A percentile compares a stretch with the other conserved stretches of the same genome.
phyloP scores from a whole-genome alignment of 2,329 filamentous ascomycete genomes.

The Fusarium devonianum region DNA sequence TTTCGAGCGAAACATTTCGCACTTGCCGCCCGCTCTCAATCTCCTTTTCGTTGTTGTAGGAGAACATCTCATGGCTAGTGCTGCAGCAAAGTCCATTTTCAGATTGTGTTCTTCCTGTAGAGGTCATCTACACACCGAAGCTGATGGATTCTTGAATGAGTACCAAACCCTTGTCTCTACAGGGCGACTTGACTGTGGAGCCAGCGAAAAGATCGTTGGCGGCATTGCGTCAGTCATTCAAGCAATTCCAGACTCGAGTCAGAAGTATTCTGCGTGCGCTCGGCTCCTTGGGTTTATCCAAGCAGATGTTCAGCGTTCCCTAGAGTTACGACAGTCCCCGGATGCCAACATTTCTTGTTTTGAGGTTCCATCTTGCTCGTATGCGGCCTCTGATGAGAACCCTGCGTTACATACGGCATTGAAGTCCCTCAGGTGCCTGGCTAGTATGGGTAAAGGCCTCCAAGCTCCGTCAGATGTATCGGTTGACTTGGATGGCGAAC shows the following conservation, averaged over 20 bases:
- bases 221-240: slow-evolving; percentile 80
- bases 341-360: slow-evolving; percentile 34
- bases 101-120: slow-evolving; percentile 80
- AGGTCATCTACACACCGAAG: slow-evolving; percentile 69
- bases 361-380: slow-evolving; percentile 35
- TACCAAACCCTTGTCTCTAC: slow-evolving; percentile 69
- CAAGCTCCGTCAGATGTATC: slow-evolving; percentile 72
- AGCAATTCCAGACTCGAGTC: slow-evolving; percentile 67
- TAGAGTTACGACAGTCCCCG: slow-evolving; percentile 30
- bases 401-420: slow-evolving; percentile 57
- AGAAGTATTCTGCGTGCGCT: slow-evolving; percentile 57
- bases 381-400: slow-evolving; percentile 50
- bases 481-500: slow-evolving; percentile 69
- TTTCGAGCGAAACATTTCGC: slow-evolving; percentile 73
- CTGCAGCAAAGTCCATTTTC: slow-evolving; percentile 77
- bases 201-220: slow-evolving; percentile 76
- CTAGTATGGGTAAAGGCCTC: slow-evolving; percentile 74
- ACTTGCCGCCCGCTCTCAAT: slow-evolving; percentile 74
- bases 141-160: slow-evolving; percentile 73
- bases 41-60: slow-evolving; percentile 76
- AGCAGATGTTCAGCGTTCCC: slow-evolving; percentile 55
- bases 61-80: slow-evolving; percentile 66
- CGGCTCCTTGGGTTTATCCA: slow-evolving; percentile 59
- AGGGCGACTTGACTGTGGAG: slow-evolving; percentile 66
- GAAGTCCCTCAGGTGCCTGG: slow-evolving; percentile 70